These are phyloP conservation scores for Coleophoma cylindrospora DNA, from an alignment of 2,329 filamentous ascomycete species.

Conservation along the genomic window DNA sequence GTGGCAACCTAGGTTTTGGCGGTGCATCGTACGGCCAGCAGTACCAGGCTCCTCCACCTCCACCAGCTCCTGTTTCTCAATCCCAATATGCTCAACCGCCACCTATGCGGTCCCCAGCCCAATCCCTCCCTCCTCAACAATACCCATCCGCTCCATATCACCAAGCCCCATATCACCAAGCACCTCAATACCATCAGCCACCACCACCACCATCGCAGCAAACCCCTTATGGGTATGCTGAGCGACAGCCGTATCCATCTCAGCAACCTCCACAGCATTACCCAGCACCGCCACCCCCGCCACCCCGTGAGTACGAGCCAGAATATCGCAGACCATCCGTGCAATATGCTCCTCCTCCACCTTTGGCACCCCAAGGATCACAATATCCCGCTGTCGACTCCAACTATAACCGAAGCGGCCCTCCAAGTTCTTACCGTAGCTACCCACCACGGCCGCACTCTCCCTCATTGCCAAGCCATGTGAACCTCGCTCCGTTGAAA, in stretches of 20 bases:
- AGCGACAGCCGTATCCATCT: constrained; percentile 9
- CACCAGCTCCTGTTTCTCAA: constrained; percentile 4
- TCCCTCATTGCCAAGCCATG: constrained; percentile 7
- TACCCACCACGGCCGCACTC: constrained; percentile 5
- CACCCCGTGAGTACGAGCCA: constrained; percentile 10
- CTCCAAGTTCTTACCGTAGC: constrained; percentile 5
- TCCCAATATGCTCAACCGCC: constrained; percentile 11
- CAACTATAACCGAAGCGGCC: constrained; percentile 7
- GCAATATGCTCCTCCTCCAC: constrained; percentile 4
- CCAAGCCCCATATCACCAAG: constrained; percentile 6
- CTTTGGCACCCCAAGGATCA: background rate
- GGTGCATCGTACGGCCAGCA: constrained; percentile 18
- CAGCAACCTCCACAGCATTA: constrained; percentile 7
- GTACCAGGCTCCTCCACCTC: constrained; percentile 10
- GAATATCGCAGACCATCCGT: constrained; percentile 15
- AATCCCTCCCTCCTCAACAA: background rate
- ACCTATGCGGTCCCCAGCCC: background rate
- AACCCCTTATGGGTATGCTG: constrained; percentile 3
- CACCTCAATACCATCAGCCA: constrained; percentile 21
- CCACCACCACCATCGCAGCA: constrained; percentile 8
- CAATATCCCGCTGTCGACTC: constrained; percentile 11
- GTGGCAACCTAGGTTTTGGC: constrained; percentile 29
- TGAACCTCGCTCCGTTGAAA: constrained; percentile 11
- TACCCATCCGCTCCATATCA: constrained; percentile 2
- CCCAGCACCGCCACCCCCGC: constrained; percentile 6